Evolutionary conservation across 495 filamentous ascomycete genomes (phyloP).

Genomic region (Penicillium longicatenatum): DNA sequence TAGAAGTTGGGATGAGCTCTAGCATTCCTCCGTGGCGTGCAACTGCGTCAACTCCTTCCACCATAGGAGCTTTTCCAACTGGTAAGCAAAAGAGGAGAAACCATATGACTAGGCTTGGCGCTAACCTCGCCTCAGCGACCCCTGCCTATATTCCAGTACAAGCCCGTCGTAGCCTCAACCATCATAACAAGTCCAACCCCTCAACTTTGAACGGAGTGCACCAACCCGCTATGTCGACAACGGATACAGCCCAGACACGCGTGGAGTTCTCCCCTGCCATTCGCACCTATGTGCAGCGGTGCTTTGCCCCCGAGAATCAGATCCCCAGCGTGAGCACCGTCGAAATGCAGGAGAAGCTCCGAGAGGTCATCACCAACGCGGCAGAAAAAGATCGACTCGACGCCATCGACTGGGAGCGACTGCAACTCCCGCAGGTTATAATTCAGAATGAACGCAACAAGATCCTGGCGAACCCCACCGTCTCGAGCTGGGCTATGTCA

Average conservation of each 20-base stretch:
- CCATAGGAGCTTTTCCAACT: constrained; percentile 29
- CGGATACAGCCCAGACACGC: constrained; percentile 37
- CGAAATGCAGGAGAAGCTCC: constrained; percentile 84
- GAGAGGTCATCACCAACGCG: constrained; percentile 78
- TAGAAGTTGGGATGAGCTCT: constrained; percentile 40
- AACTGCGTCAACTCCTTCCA: constrained; percentile 35
- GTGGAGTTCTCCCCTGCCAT: constrained; percentile 76
- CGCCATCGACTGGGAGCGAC: constrained; percentile 75
- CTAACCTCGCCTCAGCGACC: constrained; percentile 29
- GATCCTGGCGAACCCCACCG: constrained; percentile 39
- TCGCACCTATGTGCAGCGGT: constrained; percentile 79
- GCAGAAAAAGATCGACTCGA: constrained; percentile 69
- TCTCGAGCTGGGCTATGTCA: constrained; percentile 40
- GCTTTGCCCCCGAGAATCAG: constrained; percentile 72
- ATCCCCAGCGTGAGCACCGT: constrained; percentile 61
- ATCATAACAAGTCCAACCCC: constrained; percentile 24
- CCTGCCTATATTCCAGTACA: constrained; percentile 55
- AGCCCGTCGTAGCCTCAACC: constrained; percentile 49
- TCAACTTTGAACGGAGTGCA: constrained; percentile 30
- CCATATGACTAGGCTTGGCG: not conserved
- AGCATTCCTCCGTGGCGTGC: constrained; percentile 46
- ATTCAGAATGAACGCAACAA: constrained; percentile 70
- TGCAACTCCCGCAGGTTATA: constrained; percentile 86
- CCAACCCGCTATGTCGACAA: constrained; percentile 14
- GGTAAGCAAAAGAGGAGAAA: constrained; percentile 30